Evolutionary conservation across 2,329 filamentous ascomycete genomes (phyloP).

Genomic region (Beauveria brongniartii): DNA sequence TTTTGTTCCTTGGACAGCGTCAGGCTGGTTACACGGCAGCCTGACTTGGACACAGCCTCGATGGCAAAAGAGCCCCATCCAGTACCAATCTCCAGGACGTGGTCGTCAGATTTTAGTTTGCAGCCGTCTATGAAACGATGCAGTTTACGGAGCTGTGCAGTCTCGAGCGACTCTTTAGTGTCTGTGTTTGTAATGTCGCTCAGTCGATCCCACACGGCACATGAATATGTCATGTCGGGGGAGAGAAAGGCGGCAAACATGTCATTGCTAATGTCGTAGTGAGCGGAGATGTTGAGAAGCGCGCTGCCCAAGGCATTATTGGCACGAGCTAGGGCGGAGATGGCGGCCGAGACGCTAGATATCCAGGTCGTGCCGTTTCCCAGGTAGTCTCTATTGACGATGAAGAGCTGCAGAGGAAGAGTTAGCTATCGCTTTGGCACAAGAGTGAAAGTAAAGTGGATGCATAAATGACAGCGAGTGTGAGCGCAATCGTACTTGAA

Average conservation of each 20-base stretch:
- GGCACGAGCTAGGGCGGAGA: conserved; percentile 49
- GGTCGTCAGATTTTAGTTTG: conserved; percentile 54
- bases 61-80: conserved; percentile 72
- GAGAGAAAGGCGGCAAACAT: conserved; percentile 70
- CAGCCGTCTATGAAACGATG: conserved; percentile 57
- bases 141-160: conserved; percentile 61
- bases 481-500: conserved; percentile 41
- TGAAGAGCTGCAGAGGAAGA: conserved; percentile 49
- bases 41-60: conserved; percentile 55
- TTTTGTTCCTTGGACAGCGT: conserved; percentile 65
- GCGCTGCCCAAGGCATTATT: conserved; percentile 51
- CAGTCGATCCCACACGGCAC: conserved; percentile 50
- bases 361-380: conserved; percentile 56
- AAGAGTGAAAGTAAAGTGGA: neutral
- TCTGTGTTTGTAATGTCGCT: conserved; percentile 22
- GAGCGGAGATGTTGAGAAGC: conserved; percentile 59
- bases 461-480: neutral
- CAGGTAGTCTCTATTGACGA: conserved; percentile 56
- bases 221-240: conserved; percentile 70
- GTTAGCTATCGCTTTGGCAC: neutral
- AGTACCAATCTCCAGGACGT: conserved; percentile 67
- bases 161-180: conserved; percentile 50
- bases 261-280: conserved; percentile 69
- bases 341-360: conserved; percentile 48
- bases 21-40: conserved; percentile 60